Conservation (phyloP, 2,329 filamentous ascomycete species). For the Aspergillus ochraceoroseus region DNA sequence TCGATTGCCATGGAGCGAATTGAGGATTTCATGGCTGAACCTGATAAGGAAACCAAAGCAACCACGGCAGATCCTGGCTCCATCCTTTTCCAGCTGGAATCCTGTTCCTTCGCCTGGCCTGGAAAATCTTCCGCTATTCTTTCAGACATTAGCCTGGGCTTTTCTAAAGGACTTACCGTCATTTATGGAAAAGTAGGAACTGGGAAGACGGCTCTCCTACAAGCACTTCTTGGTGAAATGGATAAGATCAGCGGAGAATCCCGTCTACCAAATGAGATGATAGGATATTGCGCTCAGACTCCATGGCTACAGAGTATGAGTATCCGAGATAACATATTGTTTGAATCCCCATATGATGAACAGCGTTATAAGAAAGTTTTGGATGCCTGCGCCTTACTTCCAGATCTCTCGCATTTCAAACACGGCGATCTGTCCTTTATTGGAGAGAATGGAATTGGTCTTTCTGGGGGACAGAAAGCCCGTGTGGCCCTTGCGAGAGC, state of each 20-base stretch:
- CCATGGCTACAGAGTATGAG: slow-evolving; percentile 67
- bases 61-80: slow-evolving; percentile 27
- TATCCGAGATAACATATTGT: slow-evolving; percentile 64
- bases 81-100: slow-evolving; percentile 44
- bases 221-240: slow-evolving; percentile 56
- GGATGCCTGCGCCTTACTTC: slow-evolving; percentile 58
- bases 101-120: slow-evolving; percentile 76
- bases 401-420: slow-evolving; percentile 59
- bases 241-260: slow-evolving; percentile 51
- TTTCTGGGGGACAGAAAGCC: slow-evolving; percentile 59
- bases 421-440: slow-evolving; percentile 60
- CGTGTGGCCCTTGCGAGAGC: slow-evolving; percentile 58
- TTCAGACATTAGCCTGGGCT: slow-evolving; percentile 50
- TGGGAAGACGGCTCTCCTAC: slow-evolving; percentile 59
- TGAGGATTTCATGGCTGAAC: slow-evolving; percentile 80
- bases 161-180: slow-evolving; percentile 55
- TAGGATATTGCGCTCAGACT: slow-evolving; percentile 62
- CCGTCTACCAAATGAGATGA: slow-evolving; percentile 51
- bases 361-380: slow-evolving; percentile 63
- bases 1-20: slow-evolving; percentile 77
- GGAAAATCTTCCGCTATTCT: slow-evolving; percentile 57
- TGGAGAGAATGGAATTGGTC: slow-evolving; percentile 57
- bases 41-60: slow-evolving; percentile 67
- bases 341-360: slow-evolving; percentile 64
- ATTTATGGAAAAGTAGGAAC: slow-evolving; percentile 60